These are phyloP conservation scores for Mastigamoeba balamuthi DNA, from an alignment of 78 protist species.

Conservation along the genomic window DNA sequence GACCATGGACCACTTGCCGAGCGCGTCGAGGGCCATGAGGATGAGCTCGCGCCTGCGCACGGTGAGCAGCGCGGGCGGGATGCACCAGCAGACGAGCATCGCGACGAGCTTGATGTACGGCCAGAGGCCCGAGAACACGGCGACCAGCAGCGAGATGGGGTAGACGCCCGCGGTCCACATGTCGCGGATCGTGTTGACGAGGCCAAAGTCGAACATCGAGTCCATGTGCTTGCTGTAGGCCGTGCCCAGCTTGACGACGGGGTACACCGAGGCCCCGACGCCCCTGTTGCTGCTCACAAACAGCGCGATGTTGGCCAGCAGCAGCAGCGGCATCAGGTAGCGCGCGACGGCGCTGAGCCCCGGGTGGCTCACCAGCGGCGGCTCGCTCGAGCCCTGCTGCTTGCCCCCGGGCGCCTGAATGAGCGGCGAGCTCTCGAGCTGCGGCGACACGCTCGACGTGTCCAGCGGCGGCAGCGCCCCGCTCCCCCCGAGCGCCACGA, in stretches of 20 bases:
- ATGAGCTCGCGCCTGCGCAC: neutral
- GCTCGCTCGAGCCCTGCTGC: too few species aligned
- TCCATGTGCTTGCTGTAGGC: neutral
- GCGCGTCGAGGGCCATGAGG: constrained; percentile 10
- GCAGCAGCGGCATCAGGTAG: neutral
- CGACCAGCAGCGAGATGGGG: constrained; percentile 20
- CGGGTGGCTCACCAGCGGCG: too few species aligned
- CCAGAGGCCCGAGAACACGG: constrained; percentile 43
- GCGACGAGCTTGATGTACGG: constrained; percentile 40
- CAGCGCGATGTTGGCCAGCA: constrained; percentile 5
- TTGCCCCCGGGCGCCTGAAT: too few species aligned
- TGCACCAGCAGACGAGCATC: constrained; percentile 8
- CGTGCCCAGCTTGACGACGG: neutral
- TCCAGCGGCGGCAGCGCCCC: too few species aligned
- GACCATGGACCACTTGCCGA: constrained; percentile 50
- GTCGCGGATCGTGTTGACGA: constrained; percentile 28
- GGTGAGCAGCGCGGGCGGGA: neutral
- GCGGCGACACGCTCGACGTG: too few species aligned
- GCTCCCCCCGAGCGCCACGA: too few species aligned
- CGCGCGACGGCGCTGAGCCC: neutral
- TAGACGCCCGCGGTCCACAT: constrained; percentile 42
- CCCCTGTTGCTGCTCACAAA: constrained; percentile 3
- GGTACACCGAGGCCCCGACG: constrained; percentile 28
- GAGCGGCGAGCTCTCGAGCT: too few species aligned
- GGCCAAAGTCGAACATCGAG: constrained; percentile 16